These are phyloP conservation scores for Spatholobus suberectus DNA, from an alignment of 306 rosid genomes.

Conservation along the genomic window DNA sequence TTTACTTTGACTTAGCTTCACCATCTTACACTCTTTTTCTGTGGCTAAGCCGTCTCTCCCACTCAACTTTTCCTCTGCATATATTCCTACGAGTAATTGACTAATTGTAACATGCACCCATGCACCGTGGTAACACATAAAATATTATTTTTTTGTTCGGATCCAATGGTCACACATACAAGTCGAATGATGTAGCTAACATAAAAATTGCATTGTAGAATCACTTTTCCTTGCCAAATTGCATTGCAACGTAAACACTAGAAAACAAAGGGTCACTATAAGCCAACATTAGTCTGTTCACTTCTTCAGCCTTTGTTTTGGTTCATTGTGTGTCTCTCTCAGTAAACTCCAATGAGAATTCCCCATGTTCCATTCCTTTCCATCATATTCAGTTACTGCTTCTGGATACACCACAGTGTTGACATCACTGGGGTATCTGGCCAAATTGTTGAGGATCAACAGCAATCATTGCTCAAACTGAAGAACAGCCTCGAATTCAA, in stretches of 20 bases:
- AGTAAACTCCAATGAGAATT: conserved; percentile 31
- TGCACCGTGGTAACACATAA: too few species aligned
- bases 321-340: not conserved
- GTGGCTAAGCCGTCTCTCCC: not conserved
- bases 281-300: not conserved
- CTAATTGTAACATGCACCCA: too few species aligned
- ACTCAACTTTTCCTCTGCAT: not conserved
- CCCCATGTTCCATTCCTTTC: conserved; percentile 11
- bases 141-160: not conserved
- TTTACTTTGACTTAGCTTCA: conserved; percentile 23
- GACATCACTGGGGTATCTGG: not conserved
- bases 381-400: conserved; percentile 32
- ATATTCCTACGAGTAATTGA: not conserved
- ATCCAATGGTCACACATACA: not conserved
- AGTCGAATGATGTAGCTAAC: not conserved
- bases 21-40: not conserved
- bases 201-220: not conserved
- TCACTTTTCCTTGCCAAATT: not conserved
- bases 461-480: conserved; percentile 27
- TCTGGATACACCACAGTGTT: not conserved
- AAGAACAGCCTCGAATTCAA: conserved; percentile 11
- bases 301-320: not conserved
- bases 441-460: not conserved
- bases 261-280: not conserved
- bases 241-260: not conserved